Conservation (phyloP, 495 filamentous ascomycete species). For the Glonium stellatum region DNA sequence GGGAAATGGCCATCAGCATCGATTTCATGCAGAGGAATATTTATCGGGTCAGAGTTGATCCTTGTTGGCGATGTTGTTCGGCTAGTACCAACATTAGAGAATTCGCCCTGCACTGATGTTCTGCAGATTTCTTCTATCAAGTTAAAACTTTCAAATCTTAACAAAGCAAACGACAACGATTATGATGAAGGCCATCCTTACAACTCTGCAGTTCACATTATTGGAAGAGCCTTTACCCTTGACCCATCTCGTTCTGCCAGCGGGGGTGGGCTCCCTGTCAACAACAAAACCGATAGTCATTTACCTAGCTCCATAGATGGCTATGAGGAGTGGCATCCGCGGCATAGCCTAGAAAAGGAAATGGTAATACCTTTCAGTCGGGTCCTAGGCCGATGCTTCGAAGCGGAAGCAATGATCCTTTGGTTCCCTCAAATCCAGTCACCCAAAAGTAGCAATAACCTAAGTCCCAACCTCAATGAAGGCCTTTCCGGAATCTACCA, state of each 20-base stretch:
- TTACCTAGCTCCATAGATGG: conserved; percentile 33
- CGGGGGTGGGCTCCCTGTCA: conserved; percentile 15
- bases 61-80: conserved; percentile 48
- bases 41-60: conserved; percentile 50
- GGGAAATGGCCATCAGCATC: conserved; percentile 50
- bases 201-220: conserved; percentile 38
- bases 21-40: conserved; percentile 49
- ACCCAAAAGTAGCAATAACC: neutral
- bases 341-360: conserved; percentile 34
- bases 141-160: conserved; percentile 39
- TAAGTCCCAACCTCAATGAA: conserved; percentile 20
- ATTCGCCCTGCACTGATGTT: conserved; percentile 39
- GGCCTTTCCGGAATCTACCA: conserved; percentile 33
- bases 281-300: conserved; percentile 25
- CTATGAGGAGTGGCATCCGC: conserved; percentile 45
- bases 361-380: conserved; percentile 45
- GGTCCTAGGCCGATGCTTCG: conserved; percentile 50
- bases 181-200: conserved; percentile 41
- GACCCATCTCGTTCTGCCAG: conserved; percentile 28
- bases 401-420: conserved; percentile 43
- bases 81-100: conserved; percentile 31
- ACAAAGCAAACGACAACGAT: conserved; percentile 42
- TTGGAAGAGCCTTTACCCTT: conserved; percentile 46
- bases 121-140: conserved; percentile 47
- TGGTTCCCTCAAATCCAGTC: conserved; percentile 32